phyloP scores from a whole-genome alignment of 768 basidiomycete species.

The Amanita inopinata region DNA sequence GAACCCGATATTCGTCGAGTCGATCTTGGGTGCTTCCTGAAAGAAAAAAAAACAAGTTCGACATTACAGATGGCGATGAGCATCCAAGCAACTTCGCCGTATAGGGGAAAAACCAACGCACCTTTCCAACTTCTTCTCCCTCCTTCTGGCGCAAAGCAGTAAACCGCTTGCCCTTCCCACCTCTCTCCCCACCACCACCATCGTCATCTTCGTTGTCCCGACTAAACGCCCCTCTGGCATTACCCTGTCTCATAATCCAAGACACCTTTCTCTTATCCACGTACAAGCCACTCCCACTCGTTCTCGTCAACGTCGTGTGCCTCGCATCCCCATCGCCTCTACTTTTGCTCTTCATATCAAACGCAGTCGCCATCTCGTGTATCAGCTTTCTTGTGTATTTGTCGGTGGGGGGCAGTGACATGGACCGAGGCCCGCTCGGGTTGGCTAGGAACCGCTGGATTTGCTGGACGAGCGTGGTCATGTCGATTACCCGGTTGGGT shows the following conservation, averaged over 20 bases:
- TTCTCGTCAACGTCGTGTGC: constrained; percentile 74
- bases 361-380: constrained; percentile 74
- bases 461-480: constrained; percentile 57
- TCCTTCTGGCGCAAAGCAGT: constrained; percentile 48
- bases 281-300: constrained; percentile 40
- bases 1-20: constrained; percentile 76
- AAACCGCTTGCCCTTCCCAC: constrained; percentile 15
- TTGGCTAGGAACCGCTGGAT: constrained; percentile 63
- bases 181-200: constrained; percentile 20
- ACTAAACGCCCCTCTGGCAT: constrained; percentile 26
- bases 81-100: too few relatives aligned
- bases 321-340: constrained; percentile 58
- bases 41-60: constrained; percentile 6
- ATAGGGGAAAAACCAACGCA: too few relatives aligned
- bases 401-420: constrained; percentile 73
- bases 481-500: constrained; percentile 50
- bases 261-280: constrained; percentile 56
- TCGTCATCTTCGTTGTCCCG: constrained; percentile 20
- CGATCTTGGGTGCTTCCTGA: constrained; percentile 76
- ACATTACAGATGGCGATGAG: constrained; percentile 1
- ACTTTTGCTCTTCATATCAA: constrained; percentile 70
- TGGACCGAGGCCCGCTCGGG: constrained; percentile 35
- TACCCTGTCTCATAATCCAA: constrained; percentile 28
- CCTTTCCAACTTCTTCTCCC: constrained; percentile 84
- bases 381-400: constrained; percentile 62